These are phyloP conservation scores for Fusarium pseudoanthophilum DNA, from an alignment of 2,329 filamentous ascomycete genomes.

Conservation along the genomic window DNA sequence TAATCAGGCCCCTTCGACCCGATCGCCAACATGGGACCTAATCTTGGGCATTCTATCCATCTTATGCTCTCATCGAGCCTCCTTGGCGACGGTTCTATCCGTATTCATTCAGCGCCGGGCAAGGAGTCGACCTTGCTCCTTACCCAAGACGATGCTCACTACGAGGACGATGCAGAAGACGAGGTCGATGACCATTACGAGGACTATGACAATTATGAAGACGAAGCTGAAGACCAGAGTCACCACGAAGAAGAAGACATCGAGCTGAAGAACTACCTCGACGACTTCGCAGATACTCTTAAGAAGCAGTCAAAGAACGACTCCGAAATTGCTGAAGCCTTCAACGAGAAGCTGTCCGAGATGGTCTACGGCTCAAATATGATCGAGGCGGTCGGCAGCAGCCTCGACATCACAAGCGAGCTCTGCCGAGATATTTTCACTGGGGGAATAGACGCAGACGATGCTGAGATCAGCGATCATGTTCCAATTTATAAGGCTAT, in stretches of 20 bases:
- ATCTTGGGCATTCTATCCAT: neutral
- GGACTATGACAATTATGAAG: no score
- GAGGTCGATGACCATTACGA: no score
- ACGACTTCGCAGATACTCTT: neutral
- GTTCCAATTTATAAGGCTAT: accelerated
- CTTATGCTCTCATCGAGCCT: neutral
- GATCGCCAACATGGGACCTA: neutral
- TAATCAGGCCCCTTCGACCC: neutral
- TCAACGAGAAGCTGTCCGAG: neutral
- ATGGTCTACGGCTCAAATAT: neutral
- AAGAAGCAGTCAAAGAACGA: neutral
- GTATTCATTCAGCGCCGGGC: neutral
- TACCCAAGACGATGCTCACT: neutral
- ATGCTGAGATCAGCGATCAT: accelerated
- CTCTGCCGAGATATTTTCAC: neutral
- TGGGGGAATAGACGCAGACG: accelerated
- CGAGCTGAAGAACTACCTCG: neutral
- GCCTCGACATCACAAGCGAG: neutral
- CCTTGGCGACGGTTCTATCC: accelerated
- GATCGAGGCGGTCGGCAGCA: neutral
- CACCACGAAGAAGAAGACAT: neutral
- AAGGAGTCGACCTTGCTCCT: neutral
- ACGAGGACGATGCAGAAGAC: neutral
- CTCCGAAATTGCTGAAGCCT: accelerated
- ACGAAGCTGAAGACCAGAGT: neutral